A percentile compares a stretch with the other conserved stretches of the same genome.
These are phyloP conservation scores for Amanita pallidorosea DNA, from an alignment of 768 basidiomycete species.

Conservation along the genomic window DNA sequence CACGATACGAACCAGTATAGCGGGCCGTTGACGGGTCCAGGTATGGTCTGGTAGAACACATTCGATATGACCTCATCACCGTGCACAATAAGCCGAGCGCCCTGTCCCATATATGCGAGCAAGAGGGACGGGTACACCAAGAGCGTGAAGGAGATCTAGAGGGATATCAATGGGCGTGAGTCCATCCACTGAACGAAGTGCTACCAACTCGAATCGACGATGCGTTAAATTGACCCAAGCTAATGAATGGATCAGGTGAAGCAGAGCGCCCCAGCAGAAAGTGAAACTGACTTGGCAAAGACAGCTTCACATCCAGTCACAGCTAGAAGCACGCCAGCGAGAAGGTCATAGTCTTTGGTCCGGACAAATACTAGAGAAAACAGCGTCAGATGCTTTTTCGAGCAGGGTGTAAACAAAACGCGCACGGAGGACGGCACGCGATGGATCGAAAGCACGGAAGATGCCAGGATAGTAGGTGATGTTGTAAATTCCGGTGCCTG, in stretches of 20 bases:
- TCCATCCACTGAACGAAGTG: background rate
- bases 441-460: conserved; percentile 59
- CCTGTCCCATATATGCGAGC: conserved; percentile 64
- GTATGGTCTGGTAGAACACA: conserved; percentile 57
- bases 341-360: conserved; percentile 46
- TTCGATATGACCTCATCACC: conserved; percentile 38
- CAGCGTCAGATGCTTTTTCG: background rate
- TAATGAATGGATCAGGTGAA: conserved; percentile 12
- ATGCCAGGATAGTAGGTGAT: conserved; percentile 45
- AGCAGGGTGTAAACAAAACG: background rate
- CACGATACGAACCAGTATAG: conserved; percentile 40
- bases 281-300: conserved; percentile 45
- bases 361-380: conserved; percentile 51
- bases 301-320: conserved; percentile 62
- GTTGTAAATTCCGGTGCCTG: conserved; percentile 46
- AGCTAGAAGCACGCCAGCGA: conserved; percentile 54
- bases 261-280: background rate
- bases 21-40: conserved; percentile 38
- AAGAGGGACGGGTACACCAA: conserved; percentile 51
- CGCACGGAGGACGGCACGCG: conserved; percentile 53
- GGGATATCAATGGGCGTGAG: conserved; percentile 9
- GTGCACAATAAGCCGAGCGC: conserved; percentile 45
- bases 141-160: conserved; percentile 36
- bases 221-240: conserved; percentile 59
- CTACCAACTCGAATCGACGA: conserved; percentile 39